Conservation (phyloP, 768 basidiomycete genomes). For the Tulasnella sp. region DNA sequence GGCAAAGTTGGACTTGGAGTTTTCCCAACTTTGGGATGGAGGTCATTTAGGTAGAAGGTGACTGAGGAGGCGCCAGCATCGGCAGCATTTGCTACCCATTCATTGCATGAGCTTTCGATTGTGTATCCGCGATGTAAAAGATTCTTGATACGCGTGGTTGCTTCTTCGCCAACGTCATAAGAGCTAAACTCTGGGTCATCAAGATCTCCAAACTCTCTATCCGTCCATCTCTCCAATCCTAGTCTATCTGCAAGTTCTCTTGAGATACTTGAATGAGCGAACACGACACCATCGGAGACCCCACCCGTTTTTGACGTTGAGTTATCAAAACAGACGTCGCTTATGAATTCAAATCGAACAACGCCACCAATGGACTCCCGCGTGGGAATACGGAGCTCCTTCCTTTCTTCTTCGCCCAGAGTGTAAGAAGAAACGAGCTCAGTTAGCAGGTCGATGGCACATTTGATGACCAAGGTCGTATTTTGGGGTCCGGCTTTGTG, state of each 20-base stretch:
- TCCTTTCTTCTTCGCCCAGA: too few species aligned
- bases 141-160: neutral
- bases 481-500: too few species aligned
- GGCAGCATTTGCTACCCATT: conserved; percentile 3
- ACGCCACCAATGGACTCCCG: too few species aligned
- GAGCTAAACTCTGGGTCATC: neutral
- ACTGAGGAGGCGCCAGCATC: neutral
- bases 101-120: neutral
- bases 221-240: neutral
- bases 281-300: neutral
- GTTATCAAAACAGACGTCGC: too few species aligned
- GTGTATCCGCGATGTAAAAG: neutral
- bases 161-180: neutral
- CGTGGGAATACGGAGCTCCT: too few species aligned
- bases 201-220: neutral
- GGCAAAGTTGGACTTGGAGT: neutral
- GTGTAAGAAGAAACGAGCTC: too few species aligned
- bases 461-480: too few species aligned
- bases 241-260: neutral
- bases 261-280: neutral
- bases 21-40: neutral
- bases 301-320: too few species aligned
- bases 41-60: neutral
- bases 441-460: too few species aligned
- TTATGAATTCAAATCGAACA: too few species aligned